These are phyloP conservation scores for Mycena alexandri DNA, from an alignment of 768 basidiomycete species.

Conservation along the genomic window DNA sequence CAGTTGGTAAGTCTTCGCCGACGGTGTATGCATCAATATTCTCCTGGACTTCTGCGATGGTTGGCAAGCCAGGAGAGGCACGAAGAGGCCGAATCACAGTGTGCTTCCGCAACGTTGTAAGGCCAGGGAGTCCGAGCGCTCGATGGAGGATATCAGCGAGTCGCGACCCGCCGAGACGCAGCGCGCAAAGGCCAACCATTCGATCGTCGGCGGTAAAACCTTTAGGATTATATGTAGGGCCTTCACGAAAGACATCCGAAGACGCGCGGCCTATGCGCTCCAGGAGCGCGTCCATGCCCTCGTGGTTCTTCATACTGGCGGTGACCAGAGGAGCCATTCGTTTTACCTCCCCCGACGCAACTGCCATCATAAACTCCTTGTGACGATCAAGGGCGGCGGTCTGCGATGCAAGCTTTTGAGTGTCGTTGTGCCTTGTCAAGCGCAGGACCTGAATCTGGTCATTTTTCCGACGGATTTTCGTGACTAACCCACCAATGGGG, in stretches of 20 bases:
- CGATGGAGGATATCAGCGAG: neutral
- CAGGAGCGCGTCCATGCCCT: slow-evolving; percentile 20
- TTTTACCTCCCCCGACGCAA: slow-evolving; percentile 32
- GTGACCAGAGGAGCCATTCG: slow-evolving; percentile 31
- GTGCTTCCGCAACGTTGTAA: slow-evolving; percentile 31
- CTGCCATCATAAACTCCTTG: slow-evolving; percentile 35
- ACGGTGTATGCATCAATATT: slow-evolving; percentile 20
- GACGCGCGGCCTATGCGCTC: slow-evolving; percentile 21
- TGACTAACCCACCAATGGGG: slow-evolving; percentile 24
- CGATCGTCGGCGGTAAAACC: slow-evolving; percentile 33
- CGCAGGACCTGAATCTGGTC: slow-evolving; percentile 19
- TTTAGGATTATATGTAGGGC: slow-evolving; percentile 28
- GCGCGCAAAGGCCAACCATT: slow-evolving; percentile 31
- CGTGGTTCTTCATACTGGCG: neutral
- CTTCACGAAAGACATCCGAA: slow-evolving; percentile 1
- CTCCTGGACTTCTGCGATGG: neutral
- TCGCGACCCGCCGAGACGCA: slow-evolving; percentile 11
- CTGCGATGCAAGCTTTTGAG: neutral
- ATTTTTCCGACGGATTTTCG: slow-evolving; percentile 6
- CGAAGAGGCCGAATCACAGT: slow-evolving; percentile 12
- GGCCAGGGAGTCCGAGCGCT: slow-evolving; percentile 33
- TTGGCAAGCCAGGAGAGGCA: slow-evolving; percentile 7
- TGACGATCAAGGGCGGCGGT: slow-evolving; percentile 22
- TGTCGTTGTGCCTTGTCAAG: slow-evolving; percentile 24
- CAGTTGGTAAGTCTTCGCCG: slow-evolving; percentile 8